A percentile compares a stretch with the other conserved stretches of the same genome.
Evolutionary conservation across 805 yeast genomes (phyloP).

Genomic region (Suhomyces tanzawaensis): DNA sequence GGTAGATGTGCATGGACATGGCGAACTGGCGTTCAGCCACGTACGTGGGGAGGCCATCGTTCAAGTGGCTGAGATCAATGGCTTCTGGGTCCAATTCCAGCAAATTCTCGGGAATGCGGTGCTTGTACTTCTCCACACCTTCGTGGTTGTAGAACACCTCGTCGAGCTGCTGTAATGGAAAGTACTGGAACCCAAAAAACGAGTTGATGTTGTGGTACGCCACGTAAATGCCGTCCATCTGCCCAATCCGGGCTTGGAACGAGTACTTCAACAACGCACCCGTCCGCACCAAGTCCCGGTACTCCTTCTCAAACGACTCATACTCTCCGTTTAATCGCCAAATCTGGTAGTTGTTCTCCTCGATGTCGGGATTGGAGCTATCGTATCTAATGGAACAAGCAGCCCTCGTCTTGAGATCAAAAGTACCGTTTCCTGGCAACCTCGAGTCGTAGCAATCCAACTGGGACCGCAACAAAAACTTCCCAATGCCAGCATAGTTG

Average conservation of each 20-base stretch:
- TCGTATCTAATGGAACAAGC: constrained; percentile 84
- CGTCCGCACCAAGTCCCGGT: constrained; percentile 68
- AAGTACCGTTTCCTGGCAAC: constrained; percentile 87
- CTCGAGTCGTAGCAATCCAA: constrained; percentile 76
- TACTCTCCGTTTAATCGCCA: constrained; percentile 56
- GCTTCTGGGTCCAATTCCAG: constrained; percentile 1
- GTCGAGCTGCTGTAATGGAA: constrained; percentile 75
- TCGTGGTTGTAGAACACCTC: constrained; percentile 27
- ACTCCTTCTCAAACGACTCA: constrained; percentile 84
- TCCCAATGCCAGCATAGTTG: constrained; percentile 68
- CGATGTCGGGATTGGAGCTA: constrained; percentile 52
- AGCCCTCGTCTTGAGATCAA: constrained; percentile 91
- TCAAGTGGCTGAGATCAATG: constrained; percentile 3
- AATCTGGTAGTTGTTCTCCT: constrained; percentile 66
- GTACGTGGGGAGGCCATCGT: constrained; percentile 37
- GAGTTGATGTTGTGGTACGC: constrained; percentile 83
- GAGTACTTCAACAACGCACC: constrained; percentile 77
- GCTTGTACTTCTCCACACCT: constrained; percentile 10
- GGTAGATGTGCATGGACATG: constrained; percentile 27
- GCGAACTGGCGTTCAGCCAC: constrained; percentile 72
- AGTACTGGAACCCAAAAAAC: constrained; percentile 87
- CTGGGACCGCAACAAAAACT: constrained; percentile 84
- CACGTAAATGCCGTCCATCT: constrained; percentile 93
- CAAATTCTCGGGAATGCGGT: constrained; percentile 8
- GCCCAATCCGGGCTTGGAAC: constrained; percentile 90